phyloP scores from a whole-genome alignment of 2,329 filamentous ascomycete species.

The Chaetomium sp. region DNA sequence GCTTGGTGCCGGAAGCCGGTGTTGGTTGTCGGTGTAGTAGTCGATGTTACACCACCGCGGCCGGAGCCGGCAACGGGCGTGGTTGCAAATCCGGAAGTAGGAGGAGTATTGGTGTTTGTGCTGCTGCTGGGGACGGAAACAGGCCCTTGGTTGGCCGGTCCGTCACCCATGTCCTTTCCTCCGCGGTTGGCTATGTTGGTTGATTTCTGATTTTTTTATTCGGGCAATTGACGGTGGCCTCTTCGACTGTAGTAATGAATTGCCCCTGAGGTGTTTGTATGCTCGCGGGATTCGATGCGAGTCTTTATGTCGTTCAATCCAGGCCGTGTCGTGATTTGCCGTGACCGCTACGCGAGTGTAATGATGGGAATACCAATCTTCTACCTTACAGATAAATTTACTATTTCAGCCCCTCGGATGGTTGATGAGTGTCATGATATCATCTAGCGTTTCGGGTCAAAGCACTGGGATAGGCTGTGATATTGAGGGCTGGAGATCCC shows the following conservation, averaged over 20 bases:
- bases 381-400: neutral
- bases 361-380: neutral
- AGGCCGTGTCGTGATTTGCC: neutral
- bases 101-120: neutral
- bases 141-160: slow-evolving; percentile 17
- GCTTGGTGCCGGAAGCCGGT: slow-evolving; percentile 13
- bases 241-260: neutral
- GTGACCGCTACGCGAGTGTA: neutral
- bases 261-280: neutral
- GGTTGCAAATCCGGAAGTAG: neutral
- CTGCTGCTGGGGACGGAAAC: slow-evolving; percentile 11
- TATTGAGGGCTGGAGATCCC: neutral
- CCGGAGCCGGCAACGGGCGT: slow-evolving; percentile 10
- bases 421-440: slow-evolving; percentile 13
- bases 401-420: neutral
- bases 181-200: neutral
- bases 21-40: neutral
- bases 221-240: neutral
- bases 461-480: neutral
- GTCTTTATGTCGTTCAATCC: neutral
- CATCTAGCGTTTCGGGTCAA: slow-evolving; percentile 9
- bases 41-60: slow-evolving; percentile 4
- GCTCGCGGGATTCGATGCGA: neutral
- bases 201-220: neutral
- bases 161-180: slow-evolving; percentile 16